Percentiles rank a stretch among this genome's conserved stretches.
These are phyloP conservation scores for Lachancea sp. DNA, from an alignment of 805 yeast species.

Conservation along the genomic window DNA sequence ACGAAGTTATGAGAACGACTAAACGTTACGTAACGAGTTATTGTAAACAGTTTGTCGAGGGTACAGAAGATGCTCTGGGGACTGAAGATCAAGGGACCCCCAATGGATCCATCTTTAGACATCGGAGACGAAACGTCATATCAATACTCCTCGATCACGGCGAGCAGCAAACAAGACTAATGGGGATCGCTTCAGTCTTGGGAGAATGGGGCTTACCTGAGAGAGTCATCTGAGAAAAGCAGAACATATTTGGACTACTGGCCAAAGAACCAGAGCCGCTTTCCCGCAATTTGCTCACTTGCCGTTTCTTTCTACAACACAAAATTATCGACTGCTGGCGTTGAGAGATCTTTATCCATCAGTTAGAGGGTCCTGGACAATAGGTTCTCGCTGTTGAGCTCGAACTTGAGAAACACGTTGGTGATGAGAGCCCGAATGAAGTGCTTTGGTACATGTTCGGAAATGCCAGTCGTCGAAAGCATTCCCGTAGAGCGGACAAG, in stretches of 20 bases:
- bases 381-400: background rate
- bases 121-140: too few species aligned
- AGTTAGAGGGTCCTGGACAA: background rate
- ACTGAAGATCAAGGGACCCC: too few species aligned
- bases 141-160: too few species aligned
- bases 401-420: background rate
- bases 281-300: background rate
- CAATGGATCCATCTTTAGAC: too few species aligned
- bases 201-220: background rate
- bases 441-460: background rate
- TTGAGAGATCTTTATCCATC: background rate
- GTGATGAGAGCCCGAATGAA: background rate
- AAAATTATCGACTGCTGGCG: background rate
- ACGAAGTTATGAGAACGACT: background rate
- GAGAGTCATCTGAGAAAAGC: slow-evolving; percentile 1
- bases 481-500: background rate
- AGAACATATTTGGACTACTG: background rate
- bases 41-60: background rate
- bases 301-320: background rate
- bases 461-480: background rate
- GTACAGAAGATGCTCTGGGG: background rate
- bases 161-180: background rate
- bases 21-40: background rate
- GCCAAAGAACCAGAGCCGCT: background rate
- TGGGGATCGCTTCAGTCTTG: background rate